Percentiles rank a stretch among this genome's conserved stretches.
Conservation (phyloP, 1,284 basidiomycete species). For the Pyrrhoderma lamaoense region DNA sequence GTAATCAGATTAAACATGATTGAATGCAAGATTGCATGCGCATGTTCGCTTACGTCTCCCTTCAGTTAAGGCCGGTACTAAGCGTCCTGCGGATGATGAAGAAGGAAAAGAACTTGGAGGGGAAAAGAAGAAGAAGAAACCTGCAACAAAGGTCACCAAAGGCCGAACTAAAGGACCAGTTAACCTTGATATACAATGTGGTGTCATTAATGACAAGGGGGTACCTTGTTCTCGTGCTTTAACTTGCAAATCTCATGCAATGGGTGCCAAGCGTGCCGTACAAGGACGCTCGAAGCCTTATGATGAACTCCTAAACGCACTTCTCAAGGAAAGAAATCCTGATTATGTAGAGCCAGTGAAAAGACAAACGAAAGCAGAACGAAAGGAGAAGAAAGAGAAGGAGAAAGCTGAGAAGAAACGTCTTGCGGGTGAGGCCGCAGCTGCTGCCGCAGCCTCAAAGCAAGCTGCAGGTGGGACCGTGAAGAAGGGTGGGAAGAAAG, state of each 20-base stretch:
- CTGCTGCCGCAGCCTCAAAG: conserved; percentile 36
- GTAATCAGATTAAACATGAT: not conserved
- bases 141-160: conserved; percentile 62
- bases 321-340: conserved; percentile 89
- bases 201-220: conserved; percentile 95
- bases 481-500: conserved; percentile 46
- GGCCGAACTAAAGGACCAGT: conserved; percentile 78
- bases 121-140: conserved; percentile 54
- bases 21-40: not conserved
- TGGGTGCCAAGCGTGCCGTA: conserved; percentile 94
- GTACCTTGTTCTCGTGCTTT: conserved; percentile 93
- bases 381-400: conserved; percentile 70
- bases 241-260: conserved; percentile 97
- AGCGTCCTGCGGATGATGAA: conserved; percentile 27
- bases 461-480: conserved; percentile 42
- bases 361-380: conserved; percentile 72
- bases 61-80: conserved; percentile 12
- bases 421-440: conserved; percentile 56
- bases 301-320: conserved; percentile 86
- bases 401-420: conserved; percentile 75
- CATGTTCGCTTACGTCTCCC: not conserved
- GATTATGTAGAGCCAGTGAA: conserved; percentile 92
- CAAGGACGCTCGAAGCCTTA: conserved; percentile 80
- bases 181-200: conserved; percentile 90
- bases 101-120: conserved; percentile 19